Percentiles rank a stretch among this genome's conserved stretches.
Conservation (phyloP, 345 rosid genomes). For the Adansonia digitata region DNA sequence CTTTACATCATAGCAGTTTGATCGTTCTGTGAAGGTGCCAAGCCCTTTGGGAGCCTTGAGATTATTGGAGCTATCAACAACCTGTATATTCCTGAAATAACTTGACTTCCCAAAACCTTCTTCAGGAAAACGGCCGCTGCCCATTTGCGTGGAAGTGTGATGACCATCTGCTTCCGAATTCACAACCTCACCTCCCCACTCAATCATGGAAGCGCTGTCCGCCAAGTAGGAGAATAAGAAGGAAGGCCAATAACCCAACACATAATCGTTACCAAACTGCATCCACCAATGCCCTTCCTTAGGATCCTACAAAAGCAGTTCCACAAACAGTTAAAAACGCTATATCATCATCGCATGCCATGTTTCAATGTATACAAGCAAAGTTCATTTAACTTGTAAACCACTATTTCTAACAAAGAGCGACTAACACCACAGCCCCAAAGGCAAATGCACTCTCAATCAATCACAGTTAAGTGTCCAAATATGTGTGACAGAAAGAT, state of each 20-base stretch:
- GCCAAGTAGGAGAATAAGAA: slow-evolving; percentile 88
- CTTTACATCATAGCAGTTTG: slow-evolving; percentile 89
- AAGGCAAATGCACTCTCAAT: neutral
- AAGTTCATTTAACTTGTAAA: too few species aligned
- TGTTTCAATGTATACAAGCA: neutral
- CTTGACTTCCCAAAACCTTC: slow-evolving; percentile 93
- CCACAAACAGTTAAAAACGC: neutral
- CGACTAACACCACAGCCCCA: too few species aligned
- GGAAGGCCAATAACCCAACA: slow-evolving; percentile 90
- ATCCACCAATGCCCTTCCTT: slow-evolving; percentile 90
- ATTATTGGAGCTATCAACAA: slow-evolving; percentile 80
- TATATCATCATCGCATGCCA: neutral
- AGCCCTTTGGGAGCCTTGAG: slow-evolving; percentile 84
- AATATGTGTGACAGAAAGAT: slow-evolving; percentile 2
- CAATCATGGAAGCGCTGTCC: slow-evolving; percentile 89
- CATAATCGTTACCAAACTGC: slow-evolving; percentile 73
- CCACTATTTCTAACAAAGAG: too few species aligned
- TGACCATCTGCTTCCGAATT: slow-evolving; percentile 76
- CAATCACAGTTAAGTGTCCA: too few species aligned
- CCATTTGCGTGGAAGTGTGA: slow-evolving; percentile 95
- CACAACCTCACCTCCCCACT: slow-evolving; percentile 98
- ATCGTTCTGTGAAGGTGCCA: slow-evolving; percentile 87
- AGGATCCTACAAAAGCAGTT: slow-evolving; percentile 56
- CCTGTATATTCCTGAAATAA: slow-evolving; percentile 83
- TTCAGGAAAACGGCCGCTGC: slow-evolving; percentile 84